Conservation (phyloP, 768 basidiomycete species). For the Mycena kentingensis region DNA sequence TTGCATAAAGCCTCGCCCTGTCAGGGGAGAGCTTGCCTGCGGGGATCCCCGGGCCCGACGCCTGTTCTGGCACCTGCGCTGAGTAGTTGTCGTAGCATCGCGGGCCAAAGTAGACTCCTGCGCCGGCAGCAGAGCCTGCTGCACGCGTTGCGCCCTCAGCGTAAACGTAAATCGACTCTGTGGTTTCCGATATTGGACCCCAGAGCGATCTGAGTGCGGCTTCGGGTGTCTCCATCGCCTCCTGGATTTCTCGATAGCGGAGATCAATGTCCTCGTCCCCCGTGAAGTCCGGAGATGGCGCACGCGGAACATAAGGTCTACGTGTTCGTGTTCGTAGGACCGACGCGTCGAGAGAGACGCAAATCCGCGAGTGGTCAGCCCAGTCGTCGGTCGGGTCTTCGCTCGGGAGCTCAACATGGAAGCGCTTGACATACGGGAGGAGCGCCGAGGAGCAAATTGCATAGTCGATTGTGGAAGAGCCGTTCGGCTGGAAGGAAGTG, state of each 20-base stretch:
- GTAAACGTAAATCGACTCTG: neutral
- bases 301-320: neutral
- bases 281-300: neutral
- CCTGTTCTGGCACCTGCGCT: neutral
- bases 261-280: neutral
- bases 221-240: neutral
- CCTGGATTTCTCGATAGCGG: neutral
- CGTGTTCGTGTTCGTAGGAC: neutral
- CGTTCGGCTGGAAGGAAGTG: neutral
- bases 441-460: neutral
- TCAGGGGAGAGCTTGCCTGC: neutral
- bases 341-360: neutral
- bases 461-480: neutral
- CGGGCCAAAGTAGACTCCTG: neutral
- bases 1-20: neutral
- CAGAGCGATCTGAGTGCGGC: neutral
- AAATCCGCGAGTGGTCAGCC: slow-evolving; percentile 5
- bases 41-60: too few species aligned
- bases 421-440: neutral
- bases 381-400: neutral
- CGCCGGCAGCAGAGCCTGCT: neutral
- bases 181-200: neutral
- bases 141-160: neutral
- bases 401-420: neutral
- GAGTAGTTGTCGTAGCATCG: neutral